Conservation (phyloP, 73 alveolate genomes). For the Blepharisma japonicum region DNA sequence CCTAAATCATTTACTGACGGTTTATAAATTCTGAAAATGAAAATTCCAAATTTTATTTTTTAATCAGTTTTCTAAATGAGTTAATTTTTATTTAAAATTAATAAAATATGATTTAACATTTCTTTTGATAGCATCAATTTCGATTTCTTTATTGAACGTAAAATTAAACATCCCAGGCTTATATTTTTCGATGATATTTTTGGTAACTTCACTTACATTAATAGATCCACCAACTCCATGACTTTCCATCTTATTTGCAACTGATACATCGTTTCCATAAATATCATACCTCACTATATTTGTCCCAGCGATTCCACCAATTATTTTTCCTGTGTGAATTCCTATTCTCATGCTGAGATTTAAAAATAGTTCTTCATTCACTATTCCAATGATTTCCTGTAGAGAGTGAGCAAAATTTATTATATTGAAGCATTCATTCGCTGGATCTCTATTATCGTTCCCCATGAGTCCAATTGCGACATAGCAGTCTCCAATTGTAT, state of each 20-base stretch:
- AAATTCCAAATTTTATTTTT: too few relatives aligned
- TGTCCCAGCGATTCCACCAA: constrained; percentile 24
- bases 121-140: not conserved
- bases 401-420: not conserved
- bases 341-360: constrained; percentile 20
- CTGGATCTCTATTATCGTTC: not conserved
- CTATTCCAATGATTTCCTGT: not conserved
- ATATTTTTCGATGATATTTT: not conserved
- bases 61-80: too few relatives aligned
- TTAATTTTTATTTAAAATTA: too few relatives aligned
- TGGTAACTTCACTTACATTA: constrained; percentile 8
- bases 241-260: constrained; percentile 24
- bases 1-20: too few relatives aligned
- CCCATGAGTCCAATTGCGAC: constrained; percentile 91
- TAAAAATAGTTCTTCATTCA: not conserved
- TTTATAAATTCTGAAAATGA: too few relatives aligned
- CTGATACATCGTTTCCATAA: constrained; percentile 6
- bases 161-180: not conserved
- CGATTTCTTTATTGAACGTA: constrained; percentile 10
- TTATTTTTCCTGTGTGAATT: constrained; percentile 16
- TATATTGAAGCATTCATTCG: not conserved
- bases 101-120: not conserved
- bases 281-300: constrained; percentile 23
- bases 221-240: constrained; percentile 2
- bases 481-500: constrained; percentile 98